Evolutionary conservation across 108 stramenopile species (phyloP), one percentile per base, ranked within the genome.

Genomic region (Skeletonema menzelii): DNA sequence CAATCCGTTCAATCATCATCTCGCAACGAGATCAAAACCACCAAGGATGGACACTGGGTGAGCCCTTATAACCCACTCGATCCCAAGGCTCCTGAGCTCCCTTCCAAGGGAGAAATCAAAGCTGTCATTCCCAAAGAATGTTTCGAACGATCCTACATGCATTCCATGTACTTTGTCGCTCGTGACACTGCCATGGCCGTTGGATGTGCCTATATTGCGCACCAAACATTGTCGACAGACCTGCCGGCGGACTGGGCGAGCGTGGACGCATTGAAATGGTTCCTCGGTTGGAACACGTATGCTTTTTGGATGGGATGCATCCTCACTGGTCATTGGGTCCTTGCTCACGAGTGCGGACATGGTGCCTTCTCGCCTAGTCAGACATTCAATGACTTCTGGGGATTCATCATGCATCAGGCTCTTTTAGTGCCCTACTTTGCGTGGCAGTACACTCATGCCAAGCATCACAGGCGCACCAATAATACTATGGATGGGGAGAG

Each of bases 311-410:
- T 96, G 87, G 99, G 99, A 63, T 92, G 94, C 65, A 96, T 98
- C 65, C 69, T 97, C 57, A 99, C 98, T 22, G 98, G 99, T 8
- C 97, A 97, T 26, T 99, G 99, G 99, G 99, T 99, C 26, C 72
- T 99, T 2, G 98, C 95, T 2, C 99, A 99, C 74, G 99, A 99
- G 69, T 99, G 98, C 70, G 99, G 99, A 55, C 99, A 99, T 76
- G 97, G 97, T 46, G 96, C 98, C 65, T 99, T 98, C 72, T 95
- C 95, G 14, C 87, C 91, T 3, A 87, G 77, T 32, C 93, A 98
- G 79, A 79, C 87, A 27, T 87, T 97, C 68, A 99, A 99, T 76
- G 97, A 99, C 82, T 61, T 87, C 38, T 90, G 97, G 49, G 99
- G 99, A 59, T 94, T 91, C 73, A 65, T 99, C 58, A 76, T 96